phyloP scores from a whole-genome alignment of 371 early-diverging fungal genomes.

The Dichotomocladium elegans region DNA sequence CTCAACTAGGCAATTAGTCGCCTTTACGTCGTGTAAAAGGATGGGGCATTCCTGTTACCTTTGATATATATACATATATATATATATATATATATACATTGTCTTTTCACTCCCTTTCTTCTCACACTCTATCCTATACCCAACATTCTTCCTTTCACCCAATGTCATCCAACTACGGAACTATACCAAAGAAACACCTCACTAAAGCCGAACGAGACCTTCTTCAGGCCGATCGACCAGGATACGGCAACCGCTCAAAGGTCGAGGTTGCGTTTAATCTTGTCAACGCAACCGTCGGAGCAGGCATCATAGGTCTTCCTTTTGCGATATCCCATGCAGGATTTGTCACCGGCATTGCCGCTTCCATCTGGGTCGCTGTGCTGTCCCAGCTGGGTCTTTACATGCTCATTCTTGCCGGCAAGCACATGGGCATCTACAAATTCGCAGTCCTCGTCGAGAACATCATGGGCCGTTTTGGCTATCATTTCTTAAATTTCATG shows the following conservation, averaged over 20 bases:
- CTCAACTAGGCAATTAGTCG: too few relatives aligned
- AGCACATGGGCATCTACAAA: conserved; percentile 35
- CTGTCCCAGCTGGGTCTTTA: conserved; percentile 36
- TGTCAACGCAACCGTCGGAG: conserved; percentile 51
- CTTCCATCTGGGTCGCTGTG: conserved; percentile 34
- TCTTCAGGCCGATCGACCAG: conserved; percentile 21
- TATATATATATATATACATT: too few relatives aligned
- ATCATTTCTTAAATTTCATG: conserved; percentile 33
- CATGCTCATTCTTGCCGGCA: conserved; percentile 41
- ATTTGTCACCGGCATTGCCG: conserved; percentile 35
- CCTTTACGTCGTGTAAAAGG: too few relatives aligned
- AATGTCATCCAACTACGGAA: background rate
- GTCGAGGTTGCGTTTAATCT: conserved; percentile 34
- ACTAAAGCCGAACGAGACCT: conserved; percentile 10
- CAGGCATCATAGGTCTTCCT: conserved; percentile 46
- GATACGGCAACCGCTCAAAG: conserved; percentile 17
- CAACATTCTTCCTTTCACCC: background rate
- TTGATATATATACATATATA: too few relatives aligned
- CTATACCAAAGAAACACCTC: background rate
- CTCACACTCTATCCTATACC: background rate
- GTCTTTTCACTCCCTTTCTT: background rate
- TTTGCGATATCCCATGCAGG: conserved; percentile 44
- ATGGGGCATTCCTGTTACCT: too few relatives aligned
- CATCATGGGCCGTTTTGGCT: conserved; percentile 35
- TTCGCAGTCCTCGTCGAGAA: conserved; percentile 39